These are phyloP conservation scores for Tolypocladium amazonense DNA, from an alignment of 2,329 filamentous ascomycete genomes.

Conservation along the genomic window DNA sequence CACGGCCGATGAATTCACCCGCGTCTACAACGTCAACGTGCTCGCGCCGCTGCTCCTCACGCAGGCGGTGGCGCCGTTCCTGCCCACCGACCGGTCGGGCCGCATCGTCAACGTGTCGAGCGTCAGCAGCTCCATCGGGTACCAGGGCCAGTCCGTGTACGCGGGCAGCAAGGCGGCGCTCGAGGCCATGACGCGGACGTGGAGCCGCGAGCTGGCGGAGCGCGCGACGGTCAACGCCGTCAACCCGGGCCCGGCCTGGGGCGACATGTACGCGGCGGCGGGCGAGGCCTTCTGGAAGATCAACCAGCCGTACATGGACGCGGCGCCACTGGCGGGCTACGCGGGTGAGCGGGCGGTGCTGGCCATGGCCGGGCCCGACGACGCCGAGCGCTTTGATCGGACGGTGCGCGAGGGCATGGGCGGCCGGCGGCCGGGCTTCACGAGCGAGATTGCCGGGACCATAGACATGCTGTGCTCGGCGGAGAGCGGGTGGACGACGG, in stretches of 20 bases:
- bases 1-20: conserved; percentile 53
- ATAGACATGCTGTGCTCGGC: conserved; percentile 60
- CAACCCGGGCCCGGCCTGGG: conserved; percentile 46
- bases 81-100: conserved; percentile 56
- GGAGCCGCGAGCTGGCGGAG: conserved; percentile 44
- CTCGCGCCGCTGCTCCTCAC: conserved; percentile 69
- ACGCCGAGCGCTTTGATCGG: conserved; percentile 21
- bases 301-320: conserved; percentile 26
- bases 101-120: conserved; percentile 46
- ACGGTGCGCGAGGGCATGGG: conserved; percentile 22
- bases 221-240: conserved; percentile 45
- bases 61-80: conserved; percentile 59
- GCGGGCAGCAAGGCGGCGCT: conserved; percentile 47
- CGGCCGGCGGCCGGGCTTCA: conserved; percentile 21
- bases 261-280: conserved; percentile 36
- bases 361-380: conserved; percentile 14
- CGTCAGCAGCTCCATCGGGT: conserved; percentile 41
- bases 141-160: conserved; percentile 45
- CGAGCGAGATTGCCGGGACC: conserved; percentile 53
- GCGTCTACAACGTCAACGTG: conserved; percentile 71
- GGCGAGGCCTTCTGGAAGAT: conserved; percentile 24
- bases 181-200: conserved; percentile 49
- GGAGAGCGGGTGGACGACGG: conserved; percentile 59
- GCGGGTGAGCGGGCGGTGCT: conserved; percentile 19
- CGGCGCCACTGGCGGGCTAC: conserved; percentile 22